phyloP scores from a whole-genome alignment of 306 rosid species.

The Morella rubra region DNA sequence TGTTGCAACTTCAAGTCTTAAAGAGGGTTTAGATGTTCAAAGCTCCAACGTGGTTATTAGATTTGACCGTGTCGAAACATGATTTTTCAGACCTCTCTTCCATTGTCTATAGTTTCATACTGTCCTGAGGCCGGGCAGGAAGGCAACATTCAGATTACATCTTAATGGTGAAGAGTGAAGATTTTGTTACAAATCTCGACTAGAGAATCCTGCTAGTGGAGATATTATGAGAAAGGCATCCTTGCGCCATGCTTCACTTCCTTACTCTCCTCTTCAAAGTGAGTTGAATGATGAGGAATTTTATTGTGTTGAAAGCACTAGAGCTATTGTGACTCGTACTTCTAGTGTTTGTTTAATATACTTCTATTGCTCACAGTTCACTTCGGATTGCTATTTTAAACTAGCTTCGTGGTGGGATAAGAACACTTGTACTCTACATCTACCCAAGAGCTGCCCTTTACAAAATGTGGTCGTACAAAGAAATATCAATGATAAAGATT shows the following conservation, averaged over 20 bases:
- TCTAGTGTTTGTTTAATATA: slow-evolving; percentile 64
- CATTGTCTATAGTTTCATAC: slow-evolving; percentile 86
- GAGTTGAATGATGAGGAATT: slow-evolving; percentile 39
- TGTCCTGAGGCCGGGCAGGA: slow-evolving; percentile 92
- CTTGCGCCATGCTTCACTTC: slow-evolving; percentile 54
- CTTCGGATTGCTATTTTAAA: slow-evolving; percentile 87
- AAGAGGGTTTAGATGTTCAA: slow-evolving; percentile 92
- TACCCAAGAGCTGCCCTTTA: slow-evolving; percentile 84
- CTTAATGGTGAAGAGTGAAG: slow-evolving; percentile 81
- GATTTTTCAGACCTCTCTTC: slow-evolving; percentile 36
- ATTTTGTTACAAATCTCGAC: slow-evolving; percentile 52
- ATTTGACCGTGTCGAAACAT: slow-evolving; percentile 43
- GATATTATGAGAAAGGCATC: slow-evolving; percentile 74
- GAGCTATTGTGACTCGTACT: slow-evolving; percentile 59
- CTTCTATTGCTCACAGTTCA: slow-evolving; percentile 86
- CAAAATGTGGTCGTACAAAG: slow-evolving; percentile 47
- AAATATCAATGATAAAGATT: slow-evolving; percentile 25
- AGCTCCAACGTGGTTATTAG: slow-evolving; percentile 84
- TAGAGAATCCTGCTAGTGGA: slow-evolving; percentile 58
- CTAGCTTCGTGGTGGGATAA: slow-evolving; percentile 77
- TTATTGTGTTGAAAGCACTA: slow-evolving; percentile 72
- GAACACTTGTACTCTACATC: slow-evolving; percentile 49
- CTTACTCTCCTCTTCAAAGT: slow-evolving; percentile 46
- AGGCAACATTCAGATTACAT: slow-evolving; percentile 70
- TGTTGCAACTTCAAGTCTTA: slow-evolving; percentile 95